phyloP scores from a whole-genome alignment of 208 protist genomes.

The Trypanosoma mega region DNA sequence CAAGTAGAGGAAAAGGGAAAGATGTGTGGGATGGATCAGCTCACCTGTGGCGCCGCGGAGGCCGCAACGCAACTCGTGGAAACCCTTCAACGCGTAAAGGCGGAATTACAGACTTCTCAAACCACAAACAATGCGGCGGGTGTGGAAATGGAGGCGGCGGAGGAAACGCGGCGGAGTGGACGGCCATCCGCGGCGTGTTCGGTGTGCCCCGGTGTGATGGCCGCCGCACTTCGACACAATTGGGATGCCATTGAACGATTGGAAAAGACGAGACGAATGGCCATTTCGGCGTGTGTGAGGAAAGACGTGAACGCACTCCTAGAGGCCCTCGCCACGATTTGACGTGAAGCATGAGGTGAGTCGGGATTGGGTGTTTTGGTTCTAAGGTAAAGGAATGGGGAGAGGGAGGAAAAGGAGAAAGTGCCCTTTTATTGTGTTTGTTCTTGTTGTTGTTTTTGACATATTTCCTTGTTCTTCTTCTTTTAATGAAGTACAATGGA shows the following conservation, averaged over 20 bases:
- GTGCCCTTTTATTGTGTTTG: too few relatives aligned
- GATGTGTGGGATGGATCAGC: neutral
- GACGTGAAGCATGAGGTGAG: too few relatives aligned
- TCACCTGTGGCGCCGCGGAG: constrained; percentile 21
- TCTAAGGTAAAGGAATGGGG: neutral
- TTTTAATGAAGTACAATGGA: too few relatives aligned
- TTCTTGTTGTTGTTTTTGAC: too few relatives aligned
- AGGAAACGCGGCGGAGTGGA: neutral
- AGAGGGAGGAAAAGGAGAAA: too few relatives aligned
- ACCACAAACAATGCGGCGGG: neutral
- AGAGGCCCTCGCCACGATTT: constrained; percentile 31
- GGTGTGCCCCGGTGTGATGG: constrained; percentile 40
- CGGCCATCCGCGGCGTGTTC: constrained; percentile 15
- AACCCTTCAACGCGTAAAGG: constrained; percentile 23
- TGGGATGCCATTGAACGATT: constrained; percentile 38
- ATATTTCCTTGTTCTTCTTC: too few relatives aligned
- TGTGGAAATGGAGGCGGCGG: neutral
- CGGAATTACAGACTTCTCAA: constrained; percentile 13
- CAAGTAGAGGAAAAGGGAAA: neutral
- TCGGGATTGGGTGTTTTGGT: too few relatives aligned
- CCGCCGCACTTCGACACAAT: constrained; percentile 43
- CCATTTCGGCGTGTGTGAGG: constrained; percentile 53
- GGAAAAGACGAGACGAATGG: constrained; percentile 33
- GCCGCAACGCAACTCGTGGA: constrained; percentile 9
- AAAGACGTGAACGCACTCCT: constrained; percentile 46